Percentiles rank a stretch among this genome's conserved stretches.
Conservation (phyloP, 1,284 basidiomycete species). For the Cutaneotrichosporon dermatis region DNA sequence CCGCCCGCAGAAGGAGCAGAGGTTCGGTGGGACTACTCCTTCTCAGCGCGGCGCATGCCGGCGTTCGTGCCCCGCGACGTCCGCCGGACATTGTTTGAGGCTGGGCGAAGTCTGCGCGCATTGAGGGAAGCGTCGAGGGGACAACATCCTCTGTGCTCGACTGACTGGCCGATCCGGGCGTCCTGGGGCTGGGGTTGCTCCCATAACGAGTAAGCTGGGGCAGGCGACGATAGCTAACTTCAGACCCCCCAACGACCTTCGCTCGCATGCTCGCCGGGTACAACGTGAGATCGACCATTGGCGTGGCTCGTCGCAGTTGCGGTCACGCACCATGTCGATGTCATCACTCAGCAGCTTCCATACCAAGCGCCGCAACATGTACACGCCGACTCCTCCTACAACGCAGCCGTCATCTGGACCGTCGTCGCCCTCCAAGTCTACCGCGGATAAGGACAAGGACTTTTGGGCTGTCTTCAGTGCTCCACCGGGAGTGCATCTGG, state of each 20-base stretch:
- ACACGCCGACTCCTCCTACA: background rate
- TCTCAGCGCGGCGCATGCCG: slow-evolving; percentile 36
- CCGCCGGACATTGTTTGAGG: slow-evolving; percentile 39
- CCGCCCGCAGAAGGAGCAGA: background rate
- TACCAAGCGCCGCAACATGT: background rate
- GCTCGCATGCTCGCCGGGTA: slow-evolving; percentile 24
- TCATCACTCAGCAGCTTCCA: slow-evolving; percentile 14
- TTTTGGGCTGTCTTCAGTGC: slow-evolving; percentile 28
- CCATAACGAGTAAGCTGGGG: background rate
- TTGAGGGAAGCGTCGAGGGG: slow-evolving; percentile 36
- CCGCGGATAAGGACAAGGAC: background rate
- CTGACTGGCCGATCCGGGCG: slow-evolving; percentile 25
- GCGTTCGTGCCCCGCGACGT: slow-evolving; percentile 34
- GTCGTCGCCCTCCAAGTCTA: background rate
- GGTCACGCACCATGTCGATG: slow-evolving; percentile 19
- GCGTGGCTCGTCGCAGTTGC: slow-evolving; percentile 18
- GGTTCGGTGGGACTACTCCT: slow-evolving; percentile 30
- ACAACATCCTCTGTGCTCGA: slow-evolving; percentile 35
- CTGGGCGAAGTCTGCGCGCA: slow-evolving; percentile 37
- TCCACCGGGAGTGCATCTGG: slow-evolving; percentile 29
- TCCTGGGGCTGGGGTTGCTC: slow-evolving; percentile 34
- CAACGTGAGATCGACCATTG: slow-evolving; percentile 33
- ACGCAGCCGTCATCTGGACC: background rate
- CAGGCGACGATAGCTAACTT: background rate
- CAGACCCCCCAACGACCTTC: slow-evolving; percentile 15